A percentile compares a stretch with the other conserved stretches of the same genome.
phyloP scores from a whole-genome alignment of 192 early-diverging fungal species.

The Coemansia sp. region DNA sequence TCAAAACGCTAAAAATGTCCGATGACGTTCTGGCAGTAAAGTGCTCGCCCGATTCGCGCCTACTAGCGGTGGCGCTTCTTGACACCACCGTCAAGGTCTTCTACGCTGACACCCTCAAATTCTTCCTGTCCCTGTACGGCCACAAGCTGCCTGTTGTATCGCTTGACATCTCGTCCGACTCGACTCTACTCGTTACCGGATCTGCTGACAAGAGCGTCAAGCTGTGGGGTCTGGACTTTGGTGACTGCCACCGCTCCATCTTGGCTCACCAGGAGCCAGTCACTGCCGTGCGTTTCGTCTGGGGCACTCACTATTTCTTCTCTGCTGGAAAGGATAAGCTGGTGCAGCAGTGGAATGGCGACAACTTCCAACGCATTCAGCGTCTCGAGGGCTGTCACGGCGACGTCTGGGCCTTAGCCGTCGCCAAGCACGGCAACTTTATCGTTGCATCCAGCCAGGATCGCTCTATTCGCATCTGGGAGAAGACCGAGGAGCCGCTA shows the following conservation, averaged over 20 bases:
- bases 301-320: slow-evolving; percentile 95
- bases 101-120: slow-evolving; percentile 94
- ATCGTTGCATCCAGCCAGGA: slow-evolving; percentile 90
- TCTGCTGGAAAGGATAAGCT: slow-evolving; percentile 86
- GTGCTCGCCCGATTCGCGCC: slow-evolving; percentile 78
- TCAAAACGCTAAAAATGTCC: slow-evolving; percentile 89
- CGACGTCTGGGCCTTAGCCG: slow-evolving; percentile 91
- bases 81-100: slow-evolving; percentile 98
- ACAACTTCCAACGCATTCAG: slow-evolving; percentile 96
- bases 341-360: slow-evolving; percentile 95
- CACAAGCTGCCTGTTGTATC: slow-evolving; percentile 96
- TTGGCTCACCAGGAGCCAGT: slow-evolving; percentile 93
- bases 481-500: slow-evolving; percentile 93
- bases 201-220: slow-evolving; percentile 98
- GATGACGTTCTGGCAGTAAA: slow-evolving; percentile 89
- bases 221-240: slow-evolving; percentile 99
- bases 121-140: slow-evolving; percentile 95
- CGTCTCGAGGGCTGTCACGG: slow-evolving; percentile 89
- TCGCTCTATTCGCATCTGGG: slow-evolving; percentile 92
- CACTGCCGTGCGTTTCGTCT: slow-evolving; percentile 85
- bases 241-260: slow-evolving; percentile 94
- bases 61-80: slow-evolving; percentile 88
- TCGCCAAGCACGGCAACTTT: slow-evolving; percentile 85
- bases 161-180: slow-evolving; percentile 99
- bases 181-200: slow-evolving; percentile 85